Evolutionary conservation across 192 early-diverging fungal genomes (phyloP).

Genomic region (Lunasporangiospora selenospora): DNA sequence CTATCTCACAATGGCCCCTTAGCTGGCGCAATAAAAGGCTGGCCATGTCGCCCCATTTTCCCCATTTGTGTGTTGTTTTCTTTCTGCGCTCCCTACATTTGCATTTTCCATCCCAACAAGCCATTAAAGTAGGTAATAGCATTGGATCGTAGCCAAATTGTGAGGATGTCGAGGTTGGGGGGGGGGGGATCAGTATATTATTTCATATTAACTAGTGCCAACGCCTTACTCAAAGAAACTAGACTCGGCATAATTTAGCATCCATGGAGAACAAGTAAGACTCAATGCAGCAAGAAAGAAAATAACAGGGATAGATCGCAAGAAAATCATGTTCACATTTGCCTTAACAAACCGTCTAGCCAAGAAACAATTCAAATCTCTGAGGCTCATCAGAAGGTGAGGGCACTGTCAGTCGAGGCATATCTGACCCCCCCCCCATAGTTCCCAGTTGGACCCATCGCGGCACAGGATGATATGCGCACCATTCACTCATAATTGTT

Average conservation of each 20-base stretch:
- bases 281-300: no score
- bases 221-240: no score
- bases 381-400: constrained; percentile 1
- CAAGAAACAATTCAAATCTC: constrained; percentile 3
- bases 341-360: constrained; percentile 1
- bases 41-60: not conserved
- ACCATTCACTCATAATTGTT: constrained; percentile 3
- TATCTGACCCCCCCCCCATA: not conserved
- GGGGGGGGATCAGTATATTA: no score
- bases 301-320: no score
- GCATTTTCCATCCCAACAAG: not conserved
- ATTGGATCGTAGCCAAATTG: no score
- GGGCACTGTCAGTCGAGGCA: not conserved
- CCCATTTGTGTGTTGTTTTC: no score
- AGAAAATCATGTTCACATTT: no score
- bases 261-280: no score
- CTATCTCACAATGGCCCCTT: not conserved
- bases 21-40: constrained; percentile 3
- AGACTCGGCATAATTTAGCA: no score
- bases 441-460: constrained; percentile 1
- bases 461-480: not conserved
- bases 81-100: not conserved
- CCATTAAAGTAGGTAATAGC: no score
- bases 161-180: no score
- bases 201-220: no score